Percentiles rank a stretch among this genome's conserved stretches.
These are phyloP conservation scores for Chionographis japonica DNA, from an alignment of 106 monocot genomes.

Conservation along the genomic window DNA sequence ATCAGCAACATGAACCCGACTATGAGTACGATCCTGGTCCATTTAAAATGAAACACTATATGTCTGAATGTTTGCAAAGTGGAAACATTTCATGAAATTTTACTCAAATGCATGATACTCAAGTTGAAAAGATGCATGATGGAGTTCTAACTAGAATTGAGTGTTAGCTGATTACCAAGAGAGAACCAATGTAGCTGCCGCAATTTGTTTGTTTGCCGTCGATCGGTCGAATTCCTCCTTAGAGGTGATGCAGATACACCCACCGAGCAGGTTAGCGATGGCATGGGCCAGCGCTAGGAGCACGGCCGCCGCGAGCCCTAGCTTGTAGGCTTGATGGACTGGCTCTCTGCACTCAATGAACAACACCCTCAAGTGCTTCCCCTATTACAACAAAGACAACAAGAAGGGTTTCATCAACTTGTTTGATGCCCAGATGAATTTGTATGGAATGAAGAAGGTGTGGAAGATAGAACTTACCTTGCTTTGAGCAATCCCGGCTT, in stretches of 20 bases:
- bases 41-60: too few relatives aligned
- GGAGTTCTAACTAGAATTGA: not conserved
- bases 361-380: constrained; percentile 44
- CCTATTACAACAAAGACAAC: constrained; percentile 20
- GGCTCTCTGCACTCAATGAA: constrained; percentile 77
- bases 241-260: constrained; percentile 63
- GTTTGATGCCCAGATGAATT: too few relatives aligned
- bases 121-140: too few relatives aligned
- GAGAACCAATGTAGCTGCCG: constrained; percentile 32
- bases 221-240: constrained; percentile 27
- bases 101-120: too few relatives aligned
- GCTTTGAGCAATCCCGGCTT: constrained; percentile 67
- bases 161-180: constrained; percentile 53
- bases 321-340: constrained; percentile 54
- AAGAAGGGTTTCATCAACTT: too few relatives aligned
- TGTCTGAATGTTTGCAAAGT: too few relatives aligned
- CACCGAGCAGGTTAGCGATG: constrained; percentile 66
- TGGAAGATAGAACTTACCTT: constrained; percentile 28
- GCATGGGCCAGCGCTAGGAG: constrained; percentile 62
- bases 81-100: too few relatives aligned
- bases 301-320: constrained; percentile 52
- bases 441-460: too few relatives aligned
- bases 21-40: constrained; percentile 39
- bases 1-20: constrained; percentile 56
- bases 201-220: constrained; percentile 45